Evolutionary conservation across 257 asterid species (phyloP).

Genomic region (Capsicum baccatum): DNA sequence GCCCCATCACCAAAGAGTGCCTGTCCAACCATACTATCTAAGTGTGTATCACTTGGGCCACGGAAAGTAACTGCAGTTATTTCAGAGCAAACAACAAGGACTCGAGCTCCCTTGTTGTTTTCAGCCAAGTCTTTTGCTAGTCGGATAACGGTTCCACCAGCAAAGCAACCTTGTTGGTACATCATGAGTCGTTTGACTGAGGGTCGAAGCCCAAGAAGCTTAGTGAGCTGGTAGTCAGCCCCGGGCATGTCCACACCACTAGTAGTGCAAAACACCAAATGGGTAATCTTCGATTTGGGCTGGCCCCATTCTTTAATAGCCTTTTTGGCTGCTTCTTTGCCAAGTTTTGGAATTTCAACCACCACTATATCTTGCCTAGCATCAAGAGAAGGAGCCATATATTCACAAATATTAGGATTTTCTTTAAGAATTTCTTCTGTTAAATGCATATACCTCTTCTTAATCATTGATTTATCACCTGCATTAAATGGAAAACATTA

Average conservation of each 20-base stretch:
- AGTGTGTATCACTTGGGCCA: constrained; percentile 61
- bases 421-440: constrained; percentile 67
- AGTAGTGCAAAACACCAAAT: constrained; percentile 76
- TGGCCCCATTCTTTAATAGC: constrained; percentile 92
- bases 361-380: constrained; percentile 75
- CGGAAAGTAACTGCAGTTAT: constrained; percentile 65
- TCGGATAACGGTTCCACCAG: constrained; percentile 73
- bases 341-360: constrained; percentile 77
- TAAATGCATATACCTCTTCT: constrained; percentile 64
- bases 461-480: constrained; percentile 79
- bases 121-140: constrained; percentile 79
- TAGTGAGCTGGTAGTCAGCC: constrained; percentile 78
- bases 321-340: constrained; percentile 83
- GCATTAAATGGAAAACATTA: neutral
- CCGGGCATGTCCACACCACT: constrained; percentile 94
- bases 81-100: constrained; percentile 71
- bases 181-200: constrained; percentile 71
- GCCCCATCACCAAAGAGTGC: constrained; percentile 75
- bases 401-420: constrained; percentile 60
- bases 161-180: constrained; percentile 85
- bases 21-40: constrained; percentile 66
- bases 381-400: constrained; percentile 72
- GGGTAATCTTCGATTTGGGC: constrained; percentile 79
- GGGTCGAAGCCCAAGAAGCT: constrained; percentile 75
- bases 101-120: constrained; percentile 69